Percentiles rank a stretch among this genome's conserved stretches.
Evolutionary conservation across 352 stramenopile genomes (phyloP).

Genomic region (Phytophthora kernoviae): DNA sequence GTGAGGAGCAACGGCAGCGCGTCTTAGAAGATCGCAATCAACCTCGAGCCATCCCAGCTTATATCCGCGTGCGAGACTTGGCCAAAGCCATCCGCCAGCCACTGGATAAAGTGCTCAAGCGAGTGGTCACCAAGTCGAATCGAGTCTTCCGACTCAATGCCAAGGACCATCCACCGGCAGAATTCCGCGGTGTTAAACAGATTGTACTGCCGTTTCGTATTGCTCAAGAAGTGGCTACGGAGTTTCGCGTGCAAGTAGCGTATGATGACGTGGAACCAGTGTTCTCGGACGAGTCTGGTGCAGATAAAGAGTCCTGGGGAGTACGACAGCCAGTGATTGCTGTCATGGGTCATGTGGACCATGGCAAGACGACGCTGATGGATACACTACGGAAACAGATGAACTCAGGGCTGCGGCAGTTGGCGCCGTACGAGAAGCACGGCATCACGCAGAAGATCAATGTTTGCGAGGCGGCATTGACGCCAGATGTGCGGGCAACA

Average conservation of each 20-base stretch:
- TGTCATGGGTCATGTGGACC: constrained; percentile 99
- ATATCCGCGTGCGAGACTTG: constrained; percentile 77
- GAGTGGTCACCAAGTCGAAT: constrained; percentile 57
- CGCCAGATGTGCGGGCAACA: constrained; percentile 75
- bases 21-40: constrained; percentile 26
- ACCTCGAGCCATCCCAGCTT: constrained; percentile 36
- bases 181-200: constrained; percentile 83
- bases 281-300: constrained; percentile 25
- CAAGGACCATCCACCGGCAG: constrained; percentile 42
- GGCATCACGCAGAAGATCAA: constrained; percentile 99
- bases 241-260: constrained; percentile 42
- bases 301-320: constrained; percentile 26
- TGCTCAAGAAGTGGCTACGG: constrained; percentile 54
- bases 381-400: constrained; percentile 91
- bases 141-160: constrained; percentile 58
- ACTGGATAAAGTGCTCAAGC: constrained; percentile 75
- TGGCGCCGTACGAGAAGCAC: constrained; percentile 93
- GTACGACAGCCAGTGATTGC: constrained; percentile 95
- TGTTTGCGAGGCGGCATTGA: constrained; percentile 94
- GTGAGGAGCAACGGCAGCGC: constrained; percentile 23
- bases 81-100: constrained; percentile 71
- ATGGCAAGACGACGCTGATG: constrained; percentile 99
- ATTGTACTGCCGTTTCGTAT: constrained; percentile 72
- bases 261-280: constrained; percentile 73
- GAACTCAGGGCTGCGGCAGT: constrained; percentile 42